phyloP scores from a whole-genome alignment of 2,329 filamentous ascomycete species.

The Fusarium chlamydosporum region DNA sequence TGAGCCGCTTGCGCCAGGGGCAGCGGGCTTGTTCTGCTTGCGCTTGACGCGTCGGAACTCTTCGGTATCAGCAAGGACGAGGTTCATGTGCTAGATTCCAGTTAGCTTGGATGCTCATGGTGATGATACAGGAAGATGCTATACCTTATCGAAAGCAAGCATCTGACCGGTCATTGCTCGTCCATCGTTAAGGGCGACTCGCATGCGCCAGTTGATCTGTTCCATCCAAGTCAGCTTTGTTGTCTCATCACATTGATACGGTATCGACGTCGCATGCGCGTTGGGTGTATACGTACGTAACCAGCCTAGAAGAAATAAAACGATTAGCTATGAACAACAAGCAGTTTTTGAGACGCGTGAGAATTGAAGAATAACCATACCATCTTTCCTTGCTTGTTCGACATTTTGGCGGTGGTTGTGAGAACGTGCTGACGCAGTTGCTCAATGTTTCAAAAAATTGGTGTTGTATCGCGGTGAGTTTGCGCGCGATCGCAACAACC shows the following conservation, averaged over 20 bases:
- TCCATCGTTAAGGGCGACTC: constrained; percentile 93
- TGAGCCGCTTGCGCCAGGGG: constrained; percentile 73
- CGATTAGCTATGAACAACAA: constrained; percentile 72
- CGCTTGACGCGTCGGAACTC: constrained; percentile 94
- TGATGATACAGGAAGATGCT: constrained; percentile 15
- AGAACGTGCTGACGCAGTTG: constrained; percentile 53
- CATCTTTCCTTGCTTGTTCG: constrained; percentile 98
- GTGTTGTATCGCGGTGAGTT: constrained; percentile 56
- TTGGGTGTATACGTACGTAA: constrained; percentile 70
- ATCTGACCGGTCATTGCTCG: constrained; percentile 98
- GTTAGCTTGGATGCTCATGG: constrained; percentile 27
- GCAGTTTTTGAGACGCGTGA: constrained; percentile 51
- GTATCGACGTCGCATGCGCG: constrained; percentile 21
- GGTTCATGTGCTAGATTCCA: constrained; percentile 88
- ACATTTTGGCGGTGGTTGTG: constrained; percentile 54
- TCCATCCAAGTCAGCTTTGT: constrained; percentile 28
- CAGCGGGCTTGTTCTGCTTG: constrained; percentile 80
- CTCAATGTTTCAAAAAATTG: constrained; percentile 63
- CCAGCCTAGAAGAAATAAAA: constrained; percentile 71
- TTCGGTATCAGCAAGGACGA: constrained; percentile 98
- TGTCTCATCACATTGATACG: neutral
- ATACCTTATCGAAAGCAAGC: constrained; percentile 97
- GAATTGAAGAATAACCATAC: constrained; percentile 68
- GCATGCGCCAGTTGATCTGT: constrained; percentile 99
- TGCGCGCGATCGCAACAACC: constrained; percentile 58